Conservation (phyloP, 352 stramenopile species). For the Pythium aphanidermatum region DNA sequence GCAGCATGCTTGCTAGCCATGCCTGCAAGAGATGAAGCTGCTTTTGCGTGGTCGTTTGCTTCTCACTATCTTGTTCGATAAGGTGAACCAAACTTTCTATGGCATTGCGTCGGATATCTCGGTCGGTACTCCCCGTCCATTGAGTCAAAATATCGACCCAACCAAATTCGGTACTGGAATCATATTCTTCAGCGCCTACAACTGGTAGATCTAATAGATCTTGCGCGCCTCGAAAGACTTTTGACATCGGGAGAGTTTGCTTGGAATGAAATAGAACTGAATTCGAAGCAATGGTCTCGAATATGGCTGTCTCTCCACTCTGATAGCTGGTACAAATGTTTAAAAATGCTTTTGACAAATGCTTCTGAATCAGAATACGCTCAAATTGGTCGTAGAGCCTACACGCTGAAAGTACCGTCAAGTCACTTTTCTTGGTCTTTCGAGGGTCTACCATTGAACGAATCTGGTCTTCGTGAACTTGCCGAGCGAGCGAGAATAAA, state of each 20-base stretch:
- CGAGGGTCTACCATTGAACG: neutral
- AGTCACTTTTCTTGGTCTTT: neutral
- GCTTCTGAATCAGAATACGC: conserved; percentile 23
- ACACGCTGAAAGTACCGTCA: neutral
- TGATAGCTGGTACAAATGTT: conserved; percentile 65
- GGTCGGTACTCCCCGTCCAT: conserved; percentile 55
- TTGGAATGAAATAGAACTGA: conserved; percentile 50
- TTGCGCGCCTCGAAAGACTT: conserved; percentile 39
- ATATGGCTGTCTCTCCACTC: conserved; percentile 34
- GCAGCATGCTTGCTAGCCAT: conserved; percentile 71
- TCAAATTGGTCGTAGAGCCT: conserved; percentile 13
- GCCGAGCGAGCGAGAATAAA: conserved; percentile 42
- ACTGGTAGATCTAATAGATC: conserved; percentile 70
- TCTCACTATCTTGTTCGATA: conserved; percentile 29
- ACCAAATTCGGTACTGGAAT: conserved; percentile 63
- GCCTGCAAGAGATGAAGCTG: conserved; percentile 68
- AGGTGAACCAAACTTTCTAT: conserved; percentile 66
- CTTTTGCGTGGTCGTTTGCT: conserved; percentile 16
- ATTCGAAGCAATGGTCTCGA: conserved; percentile 32
- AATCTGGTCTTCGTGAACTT: conserved; percentile 34
- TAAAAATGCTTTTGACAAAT: conserved; percentile 31
- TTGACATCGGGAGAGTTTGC: conserved; percentile 57
- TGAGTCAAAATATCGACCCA: conserved; percentile 79
- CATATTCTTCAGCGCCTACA: conserved; percentile 68
- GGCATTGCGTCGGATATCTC: conserved; percentile 50